Base-by-base conservation (phyloP, 1,284 basidiomycete genomes). In the Cutaneotrichosporon mucoides region DNA sequence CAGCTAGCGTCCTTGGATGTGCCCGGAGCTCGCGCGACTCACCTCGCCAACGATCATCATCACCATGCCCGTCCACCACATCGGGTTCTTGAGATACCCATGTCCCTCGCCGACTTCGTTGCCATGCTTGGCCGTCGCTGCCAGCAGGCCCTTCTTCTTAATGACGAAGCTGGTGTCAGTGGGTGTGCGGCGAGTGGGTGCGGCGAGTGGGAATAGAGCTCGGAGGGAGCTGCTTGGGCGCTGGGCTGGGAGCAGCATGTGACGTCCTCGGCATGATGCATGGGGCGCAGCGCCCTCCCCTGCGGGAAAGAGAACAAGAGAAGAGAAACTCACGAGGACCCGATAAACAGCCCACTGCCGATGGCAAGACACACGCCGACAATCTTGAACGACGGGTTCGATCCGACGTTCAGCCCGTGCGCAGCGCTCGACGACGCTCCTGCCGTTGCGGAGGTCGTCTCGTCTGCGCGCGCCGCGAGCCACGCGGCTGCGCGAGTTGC, bases 111-210 rank as follows among this genome's bases (percentile, higher is more conserved):
- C 95, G 0, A 90, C 87, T 10, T 80, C 80, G 45, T 80, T 82
- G 6, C 83, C 83, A 55, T 81, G 72, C 68, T 82, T 80, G 81
- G 81, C 69, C 83, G 78, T 76, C 41, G 78, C 68, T 10, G 61
- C 48, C 8, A 83, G 56, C 24, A 92, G 80, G 12, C 91, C 92
- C 73, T 90, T 95, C 84, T 98, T 99, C 85, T 99, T 99, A 82
- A 99, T 76, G 16, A 83, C 82, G 44, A 76, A 76, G 53, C 74
- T 73, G 57, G 57, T 2, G 50, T 63, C 24, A 24, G 3, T 24
- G 24, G 24, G n/a, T n/a, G n/a, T n/a, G n/a, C n/a, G n/a, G n/a
- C n/a, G n/a, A n/a, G n/a, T n/a, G n/a, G n/a, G n/a, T n/a, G n/a
- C n/a, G n/a, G n/a, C n/a, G n/a, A n/a, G n/a, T n/a, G n/a, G n/a